Percentiles rank a stretch among this genome's conserved stretches.
Evolutionary conservation across 805 yeast genomes (phyloP).

Genomic region (Cyberlindnera veronae): DNA sequence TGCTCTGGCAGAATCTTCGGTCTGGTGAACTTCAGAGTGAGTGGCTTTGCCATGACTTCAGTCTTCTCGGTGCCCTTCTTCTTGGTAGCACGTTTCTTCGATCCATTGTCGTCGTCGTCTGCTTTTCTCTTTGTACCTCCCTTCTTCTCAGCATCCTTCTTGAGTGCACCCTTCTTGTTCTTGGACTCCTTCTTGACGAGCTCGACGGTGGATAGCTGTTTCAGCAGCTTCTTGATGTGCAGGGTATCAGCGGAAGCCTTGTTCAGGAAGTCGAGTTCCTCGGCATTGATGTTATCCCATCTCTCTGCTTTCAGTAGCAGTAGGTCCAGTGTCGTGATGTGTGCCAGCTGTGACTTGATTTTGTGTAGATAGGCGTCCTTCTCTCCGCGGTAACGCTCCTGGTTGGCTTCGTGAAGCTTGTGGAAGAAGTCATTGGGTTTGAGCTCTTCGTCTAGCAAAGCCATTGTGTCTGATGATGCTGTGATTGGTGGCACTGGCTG

Average conservation of each 20-base stretch:
- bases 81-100: conserved; percentile 9
- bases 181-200: conserved; percentile 22
- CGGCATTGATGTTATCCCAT: conserved; percentile 27
- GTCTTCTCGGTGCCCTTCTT: conserved; percentile 1
- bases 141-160: conserved; percentile 4
- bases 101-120: conserved; percentile 2
- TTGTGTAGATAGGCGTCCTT: conserved; percentile 24
- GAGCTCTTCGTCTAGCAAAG: conserved; percentile 9
- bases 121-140: conserved; percentile 9
- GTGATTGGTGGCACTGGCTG: neutral
- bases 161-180: conserved; percentile 8
- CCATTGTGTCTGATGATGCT: neutral
- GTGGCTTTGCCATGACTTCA: conserved; percentile 1
- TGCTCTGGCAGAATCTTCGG: conserved; percentile 1
- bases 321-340: conserved; percentile 27
- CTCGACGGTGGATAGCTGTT: conserved; percentile 26
- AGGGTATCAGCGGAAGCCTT: conserved; percentile 25
- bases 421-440: conserved; percentile 16
- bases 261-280: conserved; percentile 26
- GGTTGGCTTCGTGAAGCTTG: conserved; percentile 22
- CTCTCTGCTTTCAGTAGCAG: conserved; percentile 23
- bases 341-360: conserved; percentile 25
- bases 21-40: conserved; percentile 15
- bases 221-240: conserved; percentile 27
- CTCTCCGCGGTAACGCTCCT: conserved; percentile 19